Percentiles rank a stretch among this genome's conserved stretches.
phyloP scores from a whole-genome alignment of 495 filamentous ascomycete genomes.

The Penicillium canariense region DNA sequence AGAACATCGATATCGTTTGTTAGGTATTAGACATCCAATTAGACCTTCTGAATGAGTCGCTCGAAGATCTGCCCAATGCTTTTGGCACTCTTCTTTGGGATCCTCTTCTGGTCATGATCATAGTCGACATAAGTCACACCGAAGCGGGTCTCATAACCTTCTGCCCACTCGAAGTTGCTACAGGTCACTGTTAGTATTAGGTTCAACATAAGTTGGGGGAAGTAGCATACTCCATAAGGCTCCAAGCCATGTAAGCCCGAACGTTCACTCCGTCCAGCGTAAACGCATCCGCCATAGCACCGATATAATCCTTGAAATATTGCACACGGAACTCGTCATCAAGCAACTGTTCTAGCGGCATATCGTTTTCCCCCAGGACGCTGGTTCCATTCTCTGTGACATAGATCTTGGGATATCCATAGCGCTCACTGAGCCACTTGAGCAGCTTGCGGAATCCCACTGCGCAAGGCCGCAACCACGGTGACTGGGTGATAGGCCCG shows the following conservation, averaged over 20 bases:
- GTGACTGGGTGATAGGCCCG: slow-evolving; percentile 71
- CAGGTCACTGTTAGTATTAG: slow-evolving; percentile 11
- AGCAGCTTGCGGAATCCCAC: slow-evolving; percentile 73
- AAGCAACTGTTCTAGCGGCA: slow-evolving; percentile 64
- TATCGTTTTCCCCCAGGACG: slow-evolving; percentile 74
- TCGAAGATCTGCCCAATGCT: slow-evolving; percentile 63
- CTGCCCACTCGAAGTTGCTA: slow-evolving; percentile 62
- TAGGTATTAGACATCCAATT: not conserved
- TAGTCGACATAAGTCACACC: slow-evolving; percentile 79
- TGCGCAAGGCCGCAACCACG: slow-evolving; percentile 70
- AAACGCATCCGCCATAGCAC: slow-evolving; percentile 66
- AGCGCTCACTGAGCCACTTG: slow-evolving; percentile 76
- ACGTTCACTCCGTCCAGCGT: slow-evolving; percentile 68
- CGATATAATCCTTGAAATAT: slow-evolving; percentile 72
- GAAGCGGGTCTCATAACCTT: slow-evolving; percentile 82
- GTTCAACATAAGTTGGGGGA: not conserved
- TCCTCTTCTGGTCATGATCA: slow-evolving; percentile 66
- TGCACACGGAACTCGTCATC: slow-evolving; percentile 72
- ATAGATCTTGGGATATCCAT: slow-evolving; percentile 70
- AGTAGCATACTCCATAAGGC: slow-evolving; percentile 63
- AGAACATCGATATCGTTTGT: not conserved
- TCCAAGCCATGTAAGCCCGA: slow-evolving; percentile 75
- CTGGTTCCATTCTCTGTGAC: slow-evolving; percentile 82
- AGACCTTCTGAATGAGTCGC: slow-evolving; percentile 36
- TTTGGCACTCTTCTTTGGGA: slow-evolving; percentile 76